Evolutionary conservation across 2,329 filamentous ascomycete species (phyloP), one percentile per base, ranked within the genome.

Genomic region (Pseudocercospora cruenta): DNA sequence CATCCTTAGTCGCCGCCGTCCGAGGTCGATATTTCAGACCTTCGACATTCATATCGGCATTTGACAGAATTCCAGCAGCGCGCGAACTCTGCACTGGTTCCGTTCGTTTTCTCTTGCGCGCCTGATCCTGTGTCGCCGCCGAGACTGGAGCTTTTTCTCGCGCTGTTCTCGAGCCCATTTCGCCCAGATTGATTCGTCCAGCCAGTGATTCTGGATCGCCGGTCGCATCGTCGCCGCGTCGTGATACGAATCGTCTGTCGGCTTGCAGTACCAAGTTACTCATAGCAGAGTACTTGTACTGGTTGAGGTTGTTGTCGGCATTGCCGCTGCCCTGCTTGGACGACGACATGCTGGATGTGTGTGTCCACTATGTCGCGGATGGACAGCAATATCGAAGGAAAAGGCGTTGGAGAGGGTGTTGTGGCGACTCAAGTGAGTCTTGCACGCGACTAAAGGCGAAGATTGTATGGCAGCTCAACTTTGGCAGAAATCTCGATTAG

Each of bases 251-350:
- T 75, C 95, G 91, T 83, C 94, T 91, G 85, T 99, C 95, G 84
- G 93, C 94, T 91, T 99, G 95, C 88, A 99, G 92, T 79, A 99
- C 95, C 93, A 99, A 91, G 89, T 99, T 99, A 84, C 95, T 99
- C 95, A 99, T 79, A 57, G 75, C 77, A 66, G 72, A 72, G 73
- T 79, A 79, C 70, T 79, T 79, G 74, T 79, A 79, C 72, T 78
- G 76, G 59, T 72, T 75, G 65, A 78, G 69, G 59, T 74, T 72
- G 71, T 76, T 76, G 66, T 74, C 74, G 64, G 73, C 75, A 67
- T 71, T 71, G 62, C 67, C 67, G 58, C 73, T 75, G 70, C 73
- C 73, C 64, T 74, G 70, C 60, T 75, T 71, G 26, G 71, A 72
- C 66, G 72, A 70, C 67, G 73, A 74, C 76, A 77, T 77, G 67